Conservation (phyloP, 2,329 filamentous ascomycete genomes). For the Cucurbitaria berberidis region DNA sequence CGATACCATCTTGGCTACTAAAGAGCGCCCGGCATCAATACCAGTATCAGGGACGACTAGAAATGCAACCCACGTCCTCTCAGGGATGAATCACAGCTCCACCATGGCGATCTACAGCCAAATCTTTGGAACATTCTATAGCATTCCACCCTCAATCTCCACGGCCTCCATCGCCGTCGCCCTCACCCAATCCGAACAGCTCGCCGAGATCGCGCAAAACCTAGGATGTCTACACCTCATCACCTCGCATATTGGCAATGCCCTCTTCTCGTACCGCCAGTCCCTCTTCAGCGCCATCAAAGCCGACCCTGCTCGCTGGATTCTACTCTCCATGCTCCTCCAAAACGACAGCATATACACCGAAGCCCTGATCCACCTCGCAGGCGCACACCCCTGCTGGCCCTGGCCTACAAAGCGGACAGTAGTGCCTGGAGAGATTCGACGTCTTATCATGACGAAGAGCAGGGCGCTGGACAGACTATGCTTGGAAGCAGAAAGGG, state of each 20-base stretch:
- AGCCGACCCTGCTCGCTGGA: conserved; percentile 40
- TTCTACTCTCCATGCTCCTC: conserved; percentile 36
- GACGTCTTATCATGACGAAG: conserved; percentile 12
- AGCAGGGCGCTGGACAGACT: background rate
- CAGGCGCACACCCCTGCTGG: conserved; percentile 36
- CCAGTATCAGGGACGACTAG: no score
- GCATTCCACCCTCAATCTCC: conserved; percentile 20
- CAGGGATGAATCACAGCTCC: background rate
- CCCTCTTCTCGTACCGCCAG: conserved; percentile 31
- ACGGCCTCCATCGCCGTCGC: conserved; percentile 19
- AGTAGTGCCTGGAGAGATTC: conserved; percentile 12
- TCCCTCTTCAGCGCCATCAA: conserved; percentile 39
- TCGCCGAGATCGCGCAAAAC: conserved; percentile 32
- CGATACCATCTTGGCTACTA: no score
- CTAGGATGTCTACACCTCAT: conserved; percentile 32
- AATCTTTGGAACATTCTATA: conserved; percentile 39
- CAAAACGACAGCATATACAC: conserved; percentile 41
- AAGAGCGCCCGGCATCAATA: no score
- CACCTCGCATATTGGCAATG: conserved; percentile 27
- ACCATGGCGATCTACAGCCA: conserved; percentile 18
- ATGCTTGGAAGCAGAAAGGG: background rate
- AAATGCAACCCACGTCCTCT: no score
- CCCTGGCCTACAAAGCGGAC: conserved; percentile 21
- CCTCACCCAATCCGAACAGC: conserved; percentile 32
- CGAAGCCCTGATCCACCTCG: conserved; percentile 47